These are phyloP conservation scores for Paramecium tetraurelia DNA, from an alignment of 73 alveolate species.

Conservation along the genomic window DNA sequence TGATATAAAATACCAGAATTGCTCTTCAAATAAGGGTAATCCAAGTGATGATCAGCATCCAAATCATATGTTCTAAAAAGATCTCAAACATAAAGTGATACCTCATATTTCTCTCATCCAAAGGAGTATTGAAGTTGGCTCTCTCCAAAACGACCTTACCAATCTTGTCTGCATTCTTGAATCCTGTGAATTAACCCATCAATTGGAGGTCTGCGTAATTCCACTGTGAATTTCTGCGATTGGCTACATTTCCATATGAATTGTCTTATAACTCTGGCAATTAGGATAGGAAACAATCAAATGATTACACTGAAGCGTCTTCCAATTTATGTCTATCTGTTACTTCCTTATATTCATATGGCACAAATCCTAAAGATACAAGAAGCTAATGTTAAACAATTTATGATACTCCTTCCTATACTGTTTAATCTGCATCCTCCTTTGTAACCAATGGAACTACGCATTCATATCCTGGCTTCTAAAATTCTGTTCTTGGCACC, in stretches of 20 bases:
- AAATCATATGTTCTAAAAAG: background rate
- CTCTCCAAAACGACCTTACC: conserved; percentile 5
- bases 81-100: background rate
- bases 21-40: conserved; percentile 37
- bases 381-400: background rate
- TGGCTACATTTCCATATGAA: background rate
- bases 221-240: background rate
- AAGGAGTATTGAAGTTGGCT: background rate
- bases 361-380: conserved; percentile 23
- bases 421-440: conserved; percentile 53
- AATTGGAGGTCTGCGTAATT: background rate
- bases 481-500: conserved; percentile 50
- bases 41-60: conserved; percentile 24
- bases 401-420: conserved; percentile 36
- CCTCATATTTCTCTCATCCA: conserved; percentile 47
- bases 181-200: background rate
- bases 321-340: background rate
- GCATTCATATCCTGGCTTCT: conserved; percentile 35
- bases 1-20: conserved; percentile 8
- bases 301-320: background rate
- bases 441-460: conserved; percentile 59
- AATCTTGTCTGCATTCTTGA: background rate
- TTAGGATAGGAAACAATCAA: background rate
- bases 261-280: background rate
- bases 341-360: conserved; percentile 3